phyloP scores from a whole-genome alignment of 2,329 filamentous ascomycete genomes.

The Akanthomyces lecanii region DNA sequence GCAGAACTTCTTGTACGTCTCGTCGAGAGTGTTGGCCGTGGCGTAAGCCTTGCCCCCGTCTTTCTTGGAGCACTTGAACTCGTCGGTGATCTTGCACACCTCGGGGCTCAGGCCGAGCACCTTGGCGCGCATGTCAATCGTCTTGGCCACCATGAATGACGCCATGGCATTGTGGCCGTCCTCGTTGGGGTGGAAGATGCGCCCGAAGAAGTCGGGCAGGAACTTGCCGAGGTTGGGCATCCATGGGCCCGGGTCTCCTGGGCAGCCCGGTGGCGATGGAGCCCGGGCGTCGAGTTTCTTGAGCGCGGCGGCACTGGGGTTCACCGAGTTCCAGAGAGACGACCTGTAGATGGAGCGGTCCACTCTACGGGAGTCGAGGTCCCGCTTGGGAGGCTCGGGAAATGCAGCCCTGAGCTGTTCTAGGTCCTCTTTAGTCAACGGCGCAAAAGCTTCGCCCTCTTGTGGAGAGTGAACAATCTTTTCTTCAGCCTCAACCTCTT shows the following conservation, averaged over 20 bases:
- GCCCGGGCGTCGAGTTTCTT: conserved; percentile 24
- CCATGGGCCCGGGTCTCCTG: conserved; percentile 19
- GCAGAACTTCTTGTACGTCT: conserved; percentile 29
- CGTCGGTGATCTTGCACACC: conserved; percentile 18
- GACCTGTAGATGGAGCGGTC: conserved; percentile 23
- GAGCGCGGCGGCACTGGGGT: conserved; percentile 20
- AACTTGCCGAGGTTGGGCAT: not conserved
- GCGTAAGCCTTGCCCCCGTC: conserved; percentile 24
- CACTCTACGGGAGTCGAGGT: not conserved
- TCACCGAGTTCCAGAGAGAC: conserved; percentile 22
- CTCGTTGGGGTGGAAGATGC: conserved; percentile 33
- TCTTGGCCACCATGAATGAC: conserved; percentile 23
- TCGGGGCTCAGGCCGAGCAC: conserved; percentile 18
- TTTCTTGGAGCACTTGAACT: conserved; percentile 27
- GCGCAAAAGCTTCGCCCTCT: too few species aligned
- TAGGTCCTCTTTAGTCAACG: too few species aligned
- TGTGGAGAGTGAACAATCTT: too few species aligned
- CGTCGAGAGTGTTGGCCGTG: conserved; percentile 21
- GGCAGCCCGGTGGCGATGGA: conserved; percentile 26
- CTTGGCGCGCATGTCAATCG: conserved; percentile 22
- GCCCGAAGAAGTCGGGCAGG: conserved; percentile 29
- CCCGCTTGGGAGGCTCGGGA: too few species aligned
- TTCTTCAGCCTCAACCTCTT: too few species aligned
- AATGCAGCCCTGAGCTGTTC: too few species aligned
- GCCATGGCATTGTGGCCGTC: conserved; percentile 27